phyloP scores from a whole-genome alignment of 345 rosid species.

The Cochlearia excelsa region DNA sequence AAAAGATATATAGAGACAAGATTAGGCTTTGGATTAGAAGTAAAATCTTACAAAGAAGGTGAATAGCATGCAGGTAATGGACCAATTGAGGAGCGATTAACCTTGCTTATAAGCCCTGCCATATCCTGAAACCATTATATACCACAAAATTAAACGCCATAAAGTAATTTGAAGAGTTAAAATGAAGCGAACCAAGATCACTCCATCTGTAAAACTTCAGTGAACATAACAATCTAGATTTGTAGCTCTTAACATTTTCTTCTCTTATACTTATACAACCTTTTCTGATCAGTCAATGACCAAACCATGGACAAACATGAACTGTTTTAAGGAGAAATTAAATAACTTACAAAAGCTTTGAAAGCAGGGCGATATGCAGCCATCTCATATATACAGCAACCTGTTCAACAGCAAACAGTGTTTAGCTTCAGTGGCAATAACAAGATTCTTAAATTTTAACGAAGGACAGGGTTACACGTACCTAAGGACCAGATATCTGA shows the following conservation, averaged over 20 bases:
- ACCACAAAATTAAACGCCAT: conserved; percentile 24
- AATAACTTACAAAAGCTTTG: conserved; percentile 87
- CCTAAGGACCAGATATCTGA: conserved; percentile 99
- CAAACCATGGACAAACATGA: conserved; percentile 22
- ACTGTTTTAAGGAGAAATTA: conserved; percentile 1
- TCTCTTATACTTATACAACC: conserved; percentile 1
- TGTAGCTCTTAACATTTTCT: conserved; percentile 13
- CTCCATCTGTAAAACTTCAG: background rate
- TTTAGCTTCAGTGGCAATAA: conserved; percentile 32
- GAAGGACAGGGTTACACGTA: conserved; percentile 31
- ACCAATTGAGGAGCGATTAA: conserved; percentile 95
- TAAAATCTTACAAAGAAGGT: conserved; percentile 73
- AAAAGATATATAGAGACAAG: conserved; percentile 9
- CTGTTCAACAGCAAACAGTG: conserved; percentile 47
- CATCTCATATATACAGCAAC: conserved; percentile 98
- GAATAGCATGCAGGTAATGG: conserved; percentile 94
- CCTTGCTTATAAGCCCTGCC: conserved; percentile 99
- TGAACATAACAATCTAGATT: conserved; percentile 4
- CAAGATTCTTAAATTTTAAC: conserved; percentile 1
- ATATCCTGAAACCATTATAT: conserved; percentile 64
- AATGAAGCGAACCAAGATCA: conserved; percentile 5
- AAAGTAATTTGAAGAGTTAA: background rate
- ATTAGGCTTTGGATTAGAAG: conserved; percentile 9
- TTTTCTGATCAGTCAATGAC: conserved; percentile 8
- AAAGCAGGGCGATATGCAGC: conserved; percentile 98